Percentiles rank a stretch among this genome's conserved stretches.
These are phyloP conservation scores for Lathyrus tuberosus DNA, from an alignment of 306 rosid species.

Conservation along the genomic window DNA sequence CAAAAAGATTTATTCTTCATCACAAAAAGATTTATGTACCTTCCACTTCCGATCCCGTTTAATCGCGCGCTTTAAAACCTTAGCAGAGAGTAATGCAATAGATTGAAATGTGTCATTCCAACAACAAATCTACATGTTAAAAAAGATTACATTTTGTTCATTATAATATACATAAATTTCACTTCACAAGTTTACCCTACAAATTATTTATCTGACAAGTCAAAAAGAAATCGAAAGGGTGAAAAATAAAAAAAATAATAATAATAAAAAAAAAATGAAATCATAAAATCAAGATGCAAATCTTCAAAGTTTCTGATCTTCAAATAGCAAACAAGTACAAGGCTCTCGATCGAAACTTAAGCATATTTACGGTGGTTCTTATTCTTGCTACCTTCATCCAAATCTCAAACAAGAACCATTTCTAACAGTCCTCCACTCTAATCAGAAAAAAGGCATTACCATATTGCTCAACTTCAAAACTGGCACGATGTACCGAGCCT, in stretches of 20 bases:
- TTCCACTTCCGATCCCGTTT: no score
- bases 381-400: conserved; percentile 46
- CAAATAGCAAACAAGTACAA: conserved; percentile 70
- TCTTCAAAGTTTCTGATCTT: no score
- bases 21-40: no score
- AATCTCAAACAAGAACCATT: conserved; percentile 52
- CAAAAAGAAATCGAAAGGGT: conserved; percentile 32
- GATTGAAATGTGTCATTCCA: not conserved
- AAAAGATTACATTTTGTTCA: conserved; percentile 26
- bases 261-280: conserved; percentile 35
- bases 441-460: conserved; percentile 50
- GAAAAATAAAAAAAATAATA: not conserved
- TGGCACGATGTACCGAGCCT: conserved; percentile 99
- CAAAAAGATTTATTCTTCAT: no score
- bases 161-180: conserved; percentile 59
- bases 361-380: conserved; percentile 67
- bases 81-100: conserved; percentile 9
- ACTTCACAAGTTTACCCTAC: conserved; percentile 57
- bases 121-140: not conserved
- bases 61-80: no score
- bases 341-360: conserved; percentile 42
- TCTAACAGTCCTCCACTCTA: conserved; percentile 51
- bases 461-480: conserved; percentile 71
- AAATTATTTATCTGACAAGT: conserved; percentile 81
- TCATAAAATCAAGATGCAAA: conserved; percentile 54